Conservation (phyloP, 495 filamentous ascomycete genomes). For the Xylaria curta region DNA sequence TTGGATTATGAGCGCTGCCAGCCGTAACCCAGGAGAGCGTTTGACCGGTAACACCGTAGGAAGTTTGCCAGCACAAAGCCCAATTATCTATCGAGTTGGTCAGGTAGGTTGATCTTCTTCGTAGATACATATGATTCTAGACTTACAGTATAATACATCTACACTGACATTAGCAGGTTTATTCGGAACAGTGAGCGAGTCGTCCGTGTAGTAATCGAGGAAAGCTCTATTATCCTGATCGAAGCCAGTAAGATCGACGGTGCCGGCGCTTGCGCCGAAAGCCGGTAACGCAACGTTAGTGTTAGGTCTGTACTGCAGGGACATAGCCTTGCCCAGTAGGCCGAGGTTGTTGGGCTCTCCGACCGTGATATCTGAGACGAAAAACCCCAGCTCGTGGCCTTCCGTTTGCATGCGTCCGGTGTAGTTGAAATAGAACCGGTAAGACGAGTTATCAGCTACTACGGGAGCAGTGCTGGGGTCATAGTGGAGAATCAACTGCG, state of each 20-base stretch:
- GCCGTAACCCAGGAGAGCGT: conserved; percentile 13
- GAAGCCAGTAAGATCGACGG: conserved; percentile 13
- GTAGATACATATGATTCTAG: neutral
- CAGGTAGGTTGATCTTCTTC: too few relatives aligned
- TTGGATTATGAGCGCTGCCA: conserved; percentile 16
- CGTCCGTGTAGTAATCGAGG: neutral
- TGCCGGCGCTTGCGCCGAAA: neutral
- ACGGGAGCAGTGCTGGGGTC: neutral
- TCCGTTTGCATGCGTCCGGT: neutral
- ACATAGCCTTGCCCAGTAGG: conserved; percentile 11
- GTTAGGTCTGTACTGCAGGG: conserved; percentile 20
- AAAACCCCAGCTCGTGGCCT: conserved; percentile 14
- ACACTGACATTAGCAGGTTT: neutral
- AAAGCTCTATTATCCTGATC: neutral
- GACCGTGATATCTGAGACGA: conserved; percentile 13
- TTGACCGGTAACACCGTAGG: neutral
- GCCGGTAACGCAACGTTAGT: conserved; percentile 15
- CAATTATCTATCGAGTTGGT: neutral
- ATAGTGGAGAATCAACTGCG: neutral
- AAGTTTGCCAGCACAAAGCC: conserved; percentile 21
- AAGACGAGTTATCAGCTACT: conserved; percentile 17
- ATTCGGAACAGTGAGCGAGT: neutral
- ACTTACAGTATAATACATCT: conserved; percentile 7
- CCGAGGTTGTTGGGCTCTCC: conserved; percentile 10
- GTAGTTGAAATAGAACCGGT: conserved; percentile 23